Evolutionary conservation across 768 basidiomycete genomes (phyloP), one percentile per base, ranked within the genome.

Genomic region (Boletus rex-veris): DNA sequence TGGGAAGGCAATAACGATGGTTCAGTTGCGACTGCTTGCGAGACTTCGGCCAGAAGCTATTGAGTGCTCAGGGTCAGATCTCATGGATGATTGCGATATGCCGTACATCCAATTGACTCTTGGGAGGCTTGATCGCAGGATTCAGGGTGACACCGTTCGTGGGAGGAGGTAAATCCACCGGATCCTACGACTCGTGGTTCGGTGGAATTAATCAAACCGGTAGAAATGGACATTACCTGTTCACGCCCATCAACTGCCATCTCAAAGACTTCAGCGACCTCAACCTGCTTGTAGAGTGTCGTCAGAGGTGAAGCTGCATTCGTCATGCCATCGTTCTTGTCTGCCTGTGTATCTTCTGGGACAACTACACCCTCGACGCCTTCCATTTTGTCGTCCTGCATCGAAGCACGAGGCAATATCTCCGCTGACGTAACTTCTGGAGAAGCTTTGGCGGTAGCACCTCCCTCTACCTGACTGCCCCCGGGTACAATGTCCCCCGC

Each of bases 1-100:
- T 65, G 66, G 3, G 58, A 66, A 7, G 63, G 65, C 24, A 65
- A 36, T 3, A 68, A 42, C 38, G 65, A 68, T 6, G 63, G 63
- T 43, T 67, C 59, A 4, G 63, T 70, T 16, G 67, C 68, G n/a
- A 66, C 63, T 18, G 63, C 60, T 59, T 64, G 65, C 4, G 67
- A 65, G 40, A 67, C 65, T 43, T 63, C 65, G 28, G 65, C 62
- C 55, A 64, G 36, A 53, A 68, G 64, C 67, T 68, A 49, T 28
- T 37, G 35, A 53, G 42, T 39, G 37, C 37, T 68, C 50, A 66
- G 52, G 26, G 31, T 55, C 43, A 69, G 44, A 56, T 60, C 44
- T 47, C 35, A 57, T 31, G 48, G 15, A 30, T 35, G 50, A 61
- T 47, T 35, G 50, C 33, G 47, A 52, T 46, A 45, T 43, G 54